Conservation (phyloP, 495 filamentous ascomycete species). For the Podospora fimiseda region DNA sequence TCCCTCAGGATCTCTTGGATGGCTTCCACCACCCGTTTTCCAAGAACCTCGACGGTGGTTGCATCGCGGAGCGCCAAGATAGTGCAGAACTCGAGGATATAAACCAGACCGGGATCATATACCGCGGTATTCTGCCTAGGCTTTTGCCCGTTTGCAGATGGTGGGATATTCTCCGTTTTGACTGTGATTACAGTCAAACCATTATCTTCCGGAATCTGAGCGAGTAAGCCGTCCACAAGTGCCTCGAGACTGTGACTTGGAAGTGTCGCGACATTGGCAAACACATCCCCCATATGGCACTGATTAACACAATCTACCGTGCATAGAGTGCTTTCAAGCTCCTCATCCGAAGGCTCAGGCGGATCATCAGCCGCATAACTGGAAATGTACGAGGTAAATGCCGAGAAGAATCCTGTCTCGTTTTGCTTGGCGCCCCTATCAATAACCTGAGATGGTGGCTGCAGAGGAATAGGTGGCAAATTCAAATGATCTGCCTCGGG, state of each 20-base stretch:
- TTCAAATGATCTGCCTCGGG: conserved; percentile 63
- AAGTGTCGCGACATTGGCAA: conserved; percentile 77
- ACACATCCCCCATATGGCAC: conserved; percentile 76
- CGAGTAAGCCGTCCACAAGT: conserved; percentile 66
- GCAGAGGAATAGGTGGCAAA: conserved; percentile 79
- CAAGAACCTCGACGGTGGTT: conserved; percentile 61
- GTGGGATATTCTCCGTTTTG: conserved; percentile 67
- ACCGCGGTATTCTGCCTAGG: conserved; percentile 43
- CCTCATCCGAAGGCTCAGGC: conserved; percentile 93
- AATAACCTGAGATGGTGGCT: conserved; percentile 86
- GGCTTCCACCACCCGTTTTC: conserved; percentile 70
- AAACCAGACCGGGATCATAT: conserved; percentile 87
- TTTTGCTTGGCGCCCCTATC: conserved; percentile 70
- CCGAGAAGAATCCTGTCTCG: conserved; percentile 83
- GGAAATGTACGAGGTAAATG: conserved; percentile 93
- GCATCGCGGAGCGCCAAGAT: conserved; percentile 73
- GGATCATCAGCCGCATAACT: conserved; percentile 98
- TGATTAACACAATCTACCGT: conserved; percentile 91
- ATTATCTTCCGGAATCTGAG: conserved; percentile 80
- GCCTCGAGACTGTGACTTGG: conserved; percentile 58
- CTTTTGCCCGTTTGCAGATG: conserved; percentile 53
- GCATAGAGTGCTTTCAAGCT: conserved; percentile 89
- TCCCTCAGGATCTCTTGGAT: conserved; percentile 77
- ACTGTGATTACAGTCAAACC: conserved; percentile 78
- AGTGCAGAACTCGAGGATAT: conserved; percentile 82